phyloP scores from a whole-genome alignment of 1,139 yeast species.

The Taphrina flavorubra region DNA sequence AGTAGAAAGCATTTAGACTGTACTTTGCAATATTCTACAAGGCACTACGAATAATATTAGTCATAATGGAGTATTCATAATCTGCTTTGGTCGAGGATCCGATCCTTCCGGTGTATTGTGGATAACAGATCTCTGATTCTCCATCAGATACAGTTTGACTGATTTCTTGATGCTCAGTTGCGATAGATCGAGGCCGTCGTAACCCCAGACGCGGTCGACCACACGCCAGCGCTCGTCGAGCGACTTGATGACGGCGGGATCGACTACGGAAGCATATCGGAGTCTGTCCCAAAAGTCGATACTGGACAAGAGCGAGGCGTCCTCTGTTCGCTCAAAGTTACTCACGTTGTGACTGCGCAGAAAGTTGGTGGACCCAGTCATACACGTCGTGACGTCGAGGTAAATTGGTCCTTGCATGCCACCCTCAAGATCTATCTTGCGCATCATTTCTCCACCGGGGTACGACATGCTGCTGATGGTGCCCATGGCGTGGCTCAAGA shows the following conservation, averaged over 20 bases:
- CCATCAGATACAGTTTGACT: slow-evolving; percentile 11
- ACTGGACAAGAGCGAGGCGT: not conserved
- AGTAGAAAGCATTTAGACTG: not conserved
- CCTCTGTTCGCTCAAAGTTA: slow-evolving; percentile 64
- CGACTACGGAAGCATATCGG: slow-evolving; percentile 16
- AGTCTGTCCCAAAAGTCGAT: slow-evolving; percentile 24
- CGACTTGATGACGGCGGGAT: slow-evolving; percentile 12
- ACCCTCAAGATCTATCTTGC: slow-evolving; percentile 57
- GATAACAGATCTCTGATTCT: not conserved
- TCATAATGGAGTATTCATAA: not conserved
- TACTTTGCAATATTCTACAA: not conserved
- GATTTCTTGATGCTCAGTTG: slow-evolving; percentile 5
- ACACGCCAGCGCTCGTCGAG: slow-evolving; percentile 6
- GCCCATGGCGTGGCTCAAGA: slow-evolving; percentile 61
- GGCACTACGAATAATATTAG: not conserved
- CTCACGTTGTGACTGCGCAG: slow-evolving; percentile 52
- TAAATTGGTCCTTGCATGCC: slow-evolving; percentile 57
- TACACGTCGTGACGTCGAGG: slow-evolving; percentile 79
- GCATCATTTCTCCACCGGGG: slow-evolving; percentile 85
- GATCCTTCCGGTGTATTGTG: not conserved
- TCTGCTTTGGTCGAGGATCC: not conserved
- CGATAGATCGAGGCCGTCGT: slow-evolving; percentile 7
- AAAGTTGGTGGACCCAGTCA: slow-evolving; percentile 84
- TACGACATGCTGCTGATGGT: slow-evolving; percentile 75
- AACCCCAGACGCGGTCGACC: slow-evolving; percentile 4